Conservation (phyloP, 805 yeast genomes). For the Monosporozyma servazzii region DNA sequence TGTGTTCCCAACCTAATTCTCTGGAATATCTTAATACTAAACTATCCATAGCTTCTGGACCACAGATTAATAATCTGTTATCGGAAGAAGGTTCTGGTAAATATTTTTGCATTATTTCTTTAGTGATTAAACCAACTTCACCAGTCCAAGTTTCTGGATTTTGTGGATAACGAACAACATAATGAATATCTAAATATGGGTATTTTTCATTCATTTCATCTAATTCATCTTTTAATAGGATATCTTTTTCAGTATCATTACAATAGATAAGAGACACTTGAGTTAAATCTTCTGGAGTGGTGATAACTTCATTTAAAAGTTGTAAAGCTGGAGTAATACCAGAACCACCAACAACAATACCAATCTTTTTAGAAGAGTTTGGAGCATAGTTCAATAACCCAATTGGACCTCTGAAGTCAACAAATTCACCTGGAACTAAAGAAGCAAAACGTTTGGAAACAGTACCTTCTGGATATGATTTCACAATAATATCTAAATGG, state of each 20-base stretch:
- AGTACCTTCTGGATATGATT: constrained; percentile 62
- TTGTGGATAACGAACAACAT: constrained; percentile 47
- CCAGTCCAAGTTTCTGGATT: constrained; percentile 41
- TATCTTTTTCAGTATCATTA: constrained; percentile 69
- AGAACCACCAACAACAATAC: constrained; percentile 75
- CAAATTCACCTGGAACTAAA: constrained; percentile 54
- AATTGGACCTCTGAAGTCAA: constrained; percentile 70
- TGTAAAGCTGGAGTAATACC: constrained; percentile 89
- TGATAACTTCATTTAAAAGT: constrained; percentile 59
- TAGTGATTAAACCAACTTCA: constrained; percentile 49
- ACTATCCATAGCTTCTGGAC: constrained; percentile 63
- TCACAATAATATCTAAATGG: constrained; percentile 65
- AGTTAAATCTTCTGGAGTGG: constrained; percentile 59
- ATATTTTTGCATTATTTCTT: constrained; percentile 44
- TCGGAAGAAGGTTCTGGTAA: constrained; percentile 42
- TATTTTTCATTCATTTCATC: constrained; percentile 58
- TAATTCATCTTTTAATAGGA: constrained; percentile 59
- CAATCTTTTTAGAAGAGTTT: constrained; percentile 54
- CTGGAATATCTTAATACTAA: constrained; percentile 40
- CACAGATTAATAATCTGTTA: constrained; percentile 61
- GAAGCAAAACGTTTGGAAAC: constrained; percentile 61
- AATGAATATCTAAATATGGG: constrained; percentile 53
- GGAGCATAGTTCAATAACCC: constrained; percentile 56
- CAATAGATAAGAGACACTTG: constrained; percentile 57
- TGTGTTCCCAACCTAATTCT: constrained; percentile 51